These are phyloP conservation scores for Gentiana straminea DNA, from an alignment of 257 asterid species.

Conservation along the genomic window DNA sequence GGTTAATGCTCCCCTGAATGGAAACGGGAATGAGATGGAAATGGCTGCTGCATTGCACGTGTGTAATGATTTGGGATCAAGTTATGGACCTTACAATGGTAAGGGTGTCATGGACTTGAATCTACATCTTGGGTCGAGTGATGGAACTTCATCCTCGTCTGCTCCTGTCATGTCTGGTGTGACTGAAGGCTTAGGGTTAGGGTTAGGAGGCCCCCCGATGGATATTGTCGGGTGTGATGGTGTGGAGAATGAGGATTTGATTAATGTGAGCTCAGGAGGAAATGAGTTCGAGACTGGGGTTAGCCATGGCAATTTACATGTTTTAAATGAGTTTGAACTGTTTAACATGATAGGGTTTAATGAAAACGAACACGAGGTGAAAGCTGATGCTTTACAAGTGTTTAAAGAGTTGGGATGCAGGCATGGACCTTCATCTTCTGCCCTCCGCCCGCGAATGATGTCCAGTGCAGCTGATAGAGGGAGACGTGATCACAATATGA, in stretches of 20 bases:
- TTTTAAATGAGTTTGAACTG: constrained; percentile 16
- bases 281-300: constrained; percentile 21
- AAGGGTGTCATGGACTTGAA: constrained; percentile 35
- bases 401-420: constrained; percentile 43
- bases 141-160: constrained; percentile 56
- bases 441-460: constrained; percentile 10
- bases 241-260: constrained; percentile 7
- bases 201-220: constrained; percentile 11
- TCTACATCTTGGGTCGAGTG: constrained; percentile 61
- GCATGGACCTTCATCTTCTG: constrained; percentile 52
- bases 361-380: constrained; percentile 37
- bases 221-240: constrained; percentile 14
- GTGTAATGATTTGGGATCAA: constrained; percentile 18
- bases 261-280: constrained; percentile 10
- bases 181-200: constrained; percentile 29
- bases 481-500: constrained; percentile 16
- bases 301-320: constrained; percentile 3
- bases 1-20: constrained; percentile 6
- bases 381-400: no score
- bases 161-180: background rate
- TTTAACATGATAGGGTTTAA: constrained; percentile 23
- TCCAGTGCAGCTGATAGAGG: constrained; percentile 29
- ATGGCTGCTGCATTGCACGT: constrained; percentile 7
- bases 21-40: constrained; percentile 23
- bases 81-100: constrained; percentile 13